A percentile compares a stretch with the other conserved stretches of the same genome.
These are phyloP conservation scores for Osmanthus fragrans DNA, from an alignment of 257 asterid genomes.

Conservation along the genomic window DNA sequence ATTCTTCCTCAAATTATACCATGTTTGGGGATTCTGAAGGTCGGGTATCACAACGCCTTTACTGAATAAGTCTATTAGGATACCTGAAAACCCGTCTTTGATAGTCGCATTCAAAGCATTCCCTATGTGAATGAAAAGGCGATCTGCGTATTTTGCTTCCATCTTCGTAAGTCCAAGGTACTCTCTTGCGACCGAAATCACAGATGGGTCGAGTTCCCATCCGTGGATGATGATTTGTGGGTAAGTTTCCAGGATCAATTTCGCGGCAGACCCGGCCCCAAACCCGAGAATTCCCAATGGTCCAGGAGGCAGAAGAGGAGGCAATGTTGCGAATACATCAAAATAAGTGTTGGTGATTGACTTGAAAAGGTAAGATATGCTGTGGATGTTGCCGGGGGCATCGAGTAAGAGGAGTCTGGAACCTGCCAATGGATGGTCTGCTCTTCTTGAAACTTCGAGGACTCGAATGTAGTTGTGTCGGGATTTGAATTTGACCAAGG, in stretches of 20 bases:
- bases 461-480: constrained; percentile 80
- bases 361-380: constrained; percentile 70
- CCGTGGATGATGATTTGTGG: constrained; percentile 59
- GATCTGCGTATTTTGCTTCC: constrained; percentile 49
- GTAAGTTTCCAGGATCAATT: constrained; percentile 57
- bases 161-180: constrained; percentile 69
- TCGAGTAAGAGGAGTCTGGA: constrained; percentile 82
- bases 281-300: constrained; percentile 83
- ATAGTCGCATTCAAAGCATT: constrained; percentile 53
- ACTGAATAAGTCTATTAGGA: constrained; percentile 65
- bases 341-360: constrained; percentile 67
- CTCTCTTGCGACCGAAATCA: constrained; percentile 68
- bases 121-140: constrained; percentile 59
- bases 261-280: constrained; percentile 86
- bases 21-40: constrained; percentile 62
- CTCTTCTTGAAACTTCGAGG: constrained; percentile 73
- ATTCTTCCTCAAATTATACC: constrained; percentile 58
- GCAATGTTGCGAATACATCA: constrained; percentile 84
- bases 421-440: constrained; percentile 88
- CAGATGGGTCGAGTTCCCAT: constrained; percentile 87
- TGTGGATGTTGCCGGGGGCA: constrained; percentile 93
- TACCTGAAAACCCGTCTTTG: constrained; percentile 69
- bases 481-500: constrained; percentile 78
- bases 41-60: constrained; percentile 77
- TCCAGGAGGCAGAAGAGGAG: constrained; percentile 82